Evolutionary conservation across 2,329 filamentous ascomycete species (phyloP), one percentile per base, ranked within the genome.

Genomic region (Tympanopsis confertula): DNA sequence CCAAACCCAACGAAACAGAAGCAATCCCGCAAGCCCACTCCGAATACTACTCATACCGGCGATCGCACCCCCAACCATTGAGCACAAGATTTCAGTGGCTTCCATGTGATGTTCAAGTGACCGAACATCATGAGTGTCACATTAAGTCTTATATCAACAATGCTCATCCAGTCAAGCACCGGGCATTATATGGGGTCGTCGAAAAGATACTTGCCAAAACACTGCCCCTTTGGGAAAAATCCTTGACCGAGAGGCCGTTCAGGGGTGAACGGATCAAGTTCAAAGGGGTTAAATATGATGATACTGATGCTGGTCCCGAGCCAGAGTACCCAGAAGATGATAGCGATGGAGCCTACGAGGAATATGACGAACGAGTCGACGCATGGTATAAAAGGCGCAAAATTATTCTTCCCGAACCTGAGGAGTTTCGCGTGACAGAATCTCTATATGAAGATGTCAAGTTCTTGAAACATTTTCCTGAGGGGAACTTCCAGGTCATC

Each of bases 111-210:
- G 56, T 75, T 13, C 47, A 57, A n/a, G 52, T 70, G 32, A 48
- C 52, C 29, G 41, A 54, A 2, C 50, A 57, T 5, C 54, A 51
- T 3, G 47, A 42, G 4, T 54, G 59, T 10, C 58, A 50, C 13
- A 64, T 74, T 19, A 55, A 55, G 3, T 69, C 64, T 44, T 73
- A 74, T 45, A 61, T 72, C 50, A 73, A 73, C 48, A 72, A 71
- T 43, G 47, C 71, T 1, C 67, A 73, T 42, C 69, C 69, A 0
- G 19, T 41, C 1, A 37, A 55, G 2, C 55, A 69, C 35, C 43
- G 45, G 5, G 42, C 39, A 3, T 48, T 69, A 1, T 70, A 69
- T 38, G 41, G 39, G 1, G 45, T 63, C 3, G 48, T 69, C 10
- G 63, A 68, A 38, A 42, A 55, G 18, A 50, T 68, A 18, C 55